A percentile compares a stretch with the other conserved stretches of the same genome.
Evolutionary conservation across 2,329 filamentous ascomycete species (phyloP).

Genomic region (Coleophoma eucalyptorum): DNA sequence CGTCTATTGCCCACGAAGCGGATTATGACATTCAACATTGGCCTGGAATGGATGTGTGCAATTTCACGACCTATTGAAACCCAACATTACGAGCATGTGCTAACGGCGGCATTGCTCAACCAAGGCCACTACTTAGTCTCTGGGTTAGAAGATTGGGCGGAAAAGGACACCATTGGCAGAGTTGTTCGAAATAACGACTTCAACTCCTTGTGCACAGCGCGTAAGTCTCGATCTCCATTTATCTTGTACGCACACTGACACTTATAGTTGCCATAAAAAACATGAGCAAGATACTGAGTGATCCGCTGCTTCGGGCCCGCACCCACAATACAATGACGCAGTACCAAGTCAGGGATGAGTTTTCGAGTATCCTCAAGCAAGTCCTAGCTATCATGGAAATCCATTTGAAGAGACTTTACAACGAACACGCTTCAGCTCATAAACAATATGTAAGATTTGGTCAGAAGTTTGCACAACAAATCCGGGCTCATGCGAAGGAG

Average conservation of each 20-base stretch:
- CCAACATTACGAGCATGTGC: slow-evolving; percentile 43
- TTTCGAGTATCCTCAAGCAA: slow-evolving; percentile 12
- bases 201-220: neutral
- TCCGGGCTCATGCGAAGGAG: slow-evolving; percentile 19
- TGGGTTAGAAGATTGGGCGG: neutral
- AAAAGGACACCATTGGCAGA: neutral
- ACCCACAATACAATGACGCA: slow-evolving; percentile 9
- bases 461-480: slow-evolving; percentile 15
- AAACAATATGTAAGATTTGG: slow-evolving; percentile 17
- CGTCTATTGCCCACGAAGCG: neutral
- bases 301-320: slow-evolving; percentile 5
- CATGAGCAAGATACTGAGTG: slow-evolving; percentile 1
- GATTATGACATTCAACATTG: slow-evolving; percentile 30
- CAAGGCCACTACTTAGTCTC: slow-evolving; percentile 6
- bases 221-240: neutral
- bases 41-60: slow-evolving; percentile 49
- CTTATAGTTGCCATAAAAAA: neutral
- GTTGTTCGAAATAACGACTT: neutral
- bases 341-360: slow-evolving; percentile 6
- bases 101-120: slow-evolving; percentile 33
- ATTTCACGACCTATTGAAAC: slow-evolving; percentile 45
- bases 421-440: slow-evolving; percentile 8
- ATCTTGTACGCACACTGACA: neutral
- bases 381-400: slow-evolving; percentile 20
- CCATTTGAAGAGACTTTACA: slow-evolving; percentile 14